phyloP scores from a whole-genome alignment of 2,329 filamentous ascomycete genomes.

The Penicillium capsulatum region DNA sequence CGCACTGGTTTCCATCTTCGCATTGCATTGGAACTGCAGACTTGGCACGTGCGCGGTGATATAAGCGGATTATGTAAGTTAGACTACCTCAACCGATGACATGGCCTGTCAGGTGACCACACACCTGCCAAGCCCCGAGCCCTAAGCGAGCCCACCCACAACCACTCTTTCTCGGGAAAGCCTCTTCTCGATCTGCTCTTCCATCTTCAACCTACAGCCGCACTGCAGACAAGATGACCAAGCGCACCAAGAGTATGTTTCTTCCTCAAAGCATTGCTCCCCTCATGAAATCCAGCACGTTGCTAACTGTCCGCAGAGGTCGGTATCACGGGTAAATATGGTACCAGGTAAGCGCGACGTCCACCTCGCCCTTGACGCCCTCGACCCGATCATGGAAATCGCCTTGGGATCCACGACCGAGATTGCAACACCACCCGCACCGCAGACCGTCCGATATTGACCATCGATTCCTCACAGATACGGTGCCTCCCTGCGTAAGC shows the following conservation, averaged over 20 bases:
- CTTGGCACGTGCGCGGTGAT: no score
- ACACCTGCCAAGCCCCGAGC: constrained; percentile 27
- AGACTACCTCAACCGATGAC: no score
- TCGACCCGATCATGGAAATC: constrained; percentile 13
- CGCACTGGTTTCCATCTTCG: no score
- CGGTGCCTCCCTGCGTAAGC: constrained; percentile 98
- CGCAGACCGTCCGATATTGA: constrained; percentile 20
- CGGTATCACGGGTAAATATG: constrained; percentile 98
- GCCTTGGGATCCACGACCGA: constrained; percentile 15
- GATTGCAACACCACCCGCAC: neutral
- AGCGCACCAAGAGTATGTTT: constrained; percentile 75
- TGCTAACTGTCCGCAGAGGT: constrained; percentile 58
- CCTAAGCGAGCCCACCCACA: constrained; percentile 42
- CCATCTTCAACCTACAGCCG: constrained; percentile 38
- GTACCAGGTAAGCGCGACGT: constrained; percentile 70
- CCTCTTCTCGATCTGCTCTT: constrained; percentile 33
- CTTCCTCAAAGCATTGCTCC: neutral
- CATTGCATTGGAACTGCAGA: neutral
- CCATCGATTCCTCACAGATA: constrained; percentile 57
- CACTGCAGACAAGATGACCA: constrained; percentile 70
- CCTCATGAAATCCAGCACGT: constrained; percentile 4
- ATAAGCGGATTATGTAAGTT: no score
- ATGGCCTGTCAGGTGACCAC: constrained; percentile 26
- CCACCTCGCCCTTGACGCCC: constrained; percentile 12
- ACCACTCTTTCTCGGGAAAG: constrained; percentile 29